A percentile compares a stretch with the other conserved stretches of the same genome.
Evolutionary conservation across 2,329 filamentous ascomycete genomes (phyloP).

Genomic region (Aspergillus fumigatiaffinis): DNA sequence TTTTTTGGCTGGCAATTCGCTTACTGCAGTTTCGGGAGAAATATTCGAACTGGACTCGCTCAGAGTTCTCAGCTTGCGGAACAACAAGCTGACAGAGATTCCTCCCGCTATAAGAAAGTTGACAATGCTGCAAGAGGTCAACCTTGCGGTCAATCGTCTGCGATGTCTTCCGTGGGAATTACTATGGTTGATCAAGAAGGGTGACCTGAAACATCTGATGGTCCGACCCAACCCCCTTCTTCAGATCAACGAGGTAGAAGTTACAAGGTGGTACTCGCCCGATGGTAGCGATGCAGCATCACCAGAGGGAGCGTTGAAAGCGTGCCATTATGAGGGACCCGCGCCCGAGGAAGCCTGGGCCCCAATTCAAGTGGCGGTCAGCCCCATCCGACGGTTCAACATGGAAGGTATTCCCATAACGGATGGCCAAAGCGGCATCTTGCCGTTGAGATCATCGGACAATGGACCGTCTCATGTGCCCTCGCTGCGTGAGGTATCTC

Average conservation of each 20-base stretch:
- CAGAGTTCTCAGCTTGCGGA: constrained; percentile 43
- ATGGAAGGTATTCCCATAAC: constrained; percentile 29
- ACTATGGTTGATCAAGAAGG: constrained; percentile 36
- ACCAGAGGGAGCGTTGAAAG: constrained; percentile 7
- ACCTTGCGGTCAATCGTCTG: constrained; percentile 43
- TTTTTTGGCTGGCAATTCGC: constrained; percentile 42
- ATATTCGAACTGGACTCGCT: constrained; percentile 41
- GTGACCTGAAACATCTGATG: constrained; percentile 36
- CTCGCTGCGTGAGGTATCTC: constrained; percentile 42
- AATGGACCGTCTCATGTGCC: constrained; percentile 23
- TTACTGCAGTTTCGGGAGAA: constrained; percentile 35
- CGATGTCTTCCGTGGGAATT: constrained; percentile 44
- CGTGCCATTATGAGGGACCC: constrained; percentile 23
- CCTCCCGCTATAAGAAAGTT: constrained; percentile 40
- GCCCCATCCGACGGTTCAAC: constrained; percentile 29
- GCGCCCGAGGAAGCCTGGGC: constrained; percentile 30
- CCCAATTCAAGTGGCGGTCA: constrained; percentile 35
- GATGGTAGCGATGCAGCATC: constrained; percentile 6
- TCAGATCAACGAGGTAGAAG: constrained; percentile 25
- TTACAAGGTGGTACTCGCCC: constrained; percentile 31
- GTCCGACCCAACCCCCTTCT: constrained; percentile 40
- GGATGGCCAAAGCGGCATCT: constrained; percentile 4
- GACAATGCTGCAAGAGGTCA: constrained; percentile 42
- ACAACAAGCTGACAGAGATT: constrained; percentile 42
- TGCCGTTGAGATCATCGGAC: constrained; percentile 1